Conservation (phyloP, 2,329 filamentous ascomycete species). For the Endothia cerciana region DNA sequence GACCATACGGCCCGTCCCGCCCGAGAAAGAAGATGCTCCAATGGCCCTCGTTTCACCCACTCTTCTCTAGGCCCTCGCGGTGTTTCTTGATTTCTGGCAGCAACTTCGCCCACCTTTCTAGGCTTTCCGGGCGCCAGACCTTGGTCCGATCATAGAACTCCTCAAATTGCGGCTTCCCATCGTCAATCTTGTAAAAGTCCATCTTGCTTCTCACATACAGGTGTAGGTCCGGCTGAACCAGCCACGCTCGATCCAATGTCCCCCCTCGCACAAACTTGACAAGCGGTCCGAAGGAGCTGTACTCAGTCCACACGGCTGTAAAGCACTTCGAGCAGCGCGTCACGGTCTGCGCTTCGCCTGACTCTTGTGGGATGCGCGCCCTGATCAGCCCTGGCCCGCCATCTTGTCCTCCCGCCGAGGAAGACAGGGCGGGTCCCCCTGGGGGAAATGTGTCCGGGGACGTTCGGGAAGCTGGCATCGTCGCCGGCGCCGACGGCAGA, state of each 20-base stretch:
- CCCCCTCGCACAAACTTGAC: conserved; percentile 47
- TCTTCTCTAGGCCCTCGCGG: conserved; percentile 6
- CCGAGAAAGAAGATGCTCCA: neutral
- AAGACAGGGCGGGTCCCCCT: conserved; percentile 17
- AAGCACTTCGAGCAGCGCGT: conserved; percentile 48
- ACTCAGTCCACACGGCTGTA: conserved; percentile 47
- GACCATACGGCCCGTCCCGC: too few relatives aligned
- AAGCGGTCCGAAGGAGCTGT: conserved; percentile 38
- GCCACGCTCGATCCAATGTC: conserved; percentile 46
- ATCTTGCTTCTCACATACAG: conserved; percentile 46
- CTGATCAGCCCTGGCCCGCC: conserved; percentile 1
- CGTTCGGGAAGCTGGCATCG: conserved; percentile 29
- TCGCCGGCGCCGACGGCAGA: conserved; percentile 35
- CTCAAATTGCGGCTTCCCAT: conserved; percentile 43
- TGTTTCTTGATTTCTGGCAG: conserved; percentile 29
- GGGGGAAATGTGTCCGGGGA: conserved; percentile 18
- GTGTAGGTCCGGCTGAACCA: conserved; percentile 49
- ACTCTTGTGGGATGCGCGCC: conserved; percentile 42
- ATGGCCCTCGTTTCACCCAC: neutral
- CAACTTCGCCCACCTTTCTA: conserved; percentile 37
- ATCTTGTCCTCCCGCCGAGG: neutral
- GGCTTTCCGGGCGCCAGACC: conserved; percentile 40
- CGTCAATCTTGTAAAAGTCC: conserved; percentile 43
- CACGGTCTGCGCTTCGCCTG: conserved; percentile 45
- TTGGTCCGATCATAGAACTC: conserved; percentile 40